These are phyloP conservation scores for Tillandsia fasciculata DNA, from an alignment of 176 grass and related monocot species.

Conservation along the genomic window DNA sequence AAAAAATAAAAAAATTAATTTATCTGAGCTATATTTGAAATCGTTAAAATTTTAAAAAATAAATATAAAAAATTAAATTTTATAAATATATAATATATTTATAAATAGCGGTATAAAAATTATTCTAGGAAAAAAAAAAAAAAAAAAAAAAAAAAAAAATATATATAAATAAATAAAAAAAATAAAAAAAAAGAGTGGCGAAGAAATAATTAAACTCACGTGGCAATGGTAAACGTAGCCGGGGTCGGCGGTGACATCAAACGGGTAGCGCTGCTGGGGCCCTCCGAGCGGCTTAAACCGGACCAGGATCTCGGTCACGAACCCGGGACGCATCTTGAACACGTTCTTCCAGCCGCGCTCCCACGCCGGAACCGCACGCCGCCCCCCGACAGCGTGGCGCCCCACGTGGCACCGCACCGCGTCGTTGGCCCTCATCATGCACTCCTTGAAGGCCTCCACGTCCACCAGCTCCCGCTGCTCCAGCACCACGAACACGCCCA, in stretches of 20 bases:
- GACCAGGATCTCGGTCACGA: slow-evolving; percentile 48
- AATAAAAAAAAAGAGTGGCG: no score
- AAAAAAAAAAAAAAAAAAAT: not conserved
- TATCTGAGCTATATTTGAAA: no score
- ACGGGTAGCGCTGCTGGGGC: slow-evolving; percentile 28
- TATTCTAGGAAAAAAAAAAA: not conserved
- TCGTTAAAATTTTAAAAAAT: no score
- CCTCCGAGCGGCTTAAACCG: slow-evolving; percentile 44
- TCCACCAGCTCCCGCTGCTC: slow-evolving; percentile 39
- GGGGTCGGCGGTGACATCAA: slow-evolving; percentile 57
- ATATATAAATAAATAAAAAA: not conserved
- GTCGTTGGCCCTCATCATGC: slow-evolving; percentile 60
- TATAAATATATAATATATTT: not conserved
- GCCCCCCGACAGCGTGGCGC: slow-evolving; percentile 20
- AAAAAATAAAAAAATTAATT: no score
- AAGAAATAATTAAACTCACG: slow-evolving; percentile 21
- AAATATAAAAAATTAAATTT: no score
- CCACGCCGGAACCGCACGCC: slow-evolving; percentile 21
- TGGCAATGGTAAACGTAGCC: slow-evolving; percentile 97
- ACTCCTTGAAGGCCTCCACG: slow-evolving; percentile 41
- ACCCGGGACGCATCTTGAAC: slow-evolving; percentile 55
- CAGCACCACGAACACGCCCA: slow-evolving; percentile 42
- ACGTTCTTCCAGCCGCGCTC: slow-evolving; percentile 95
- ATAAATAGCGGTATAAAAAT: not conserved
- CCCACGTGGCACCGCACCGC: slow-evolving; percentile 27